Percentiles rank a stretch among this genome's conserved stretches.
phyloP scores from a whole-genome alignment of 1,139 yeast genomes.

The Saccharomyces pastorianus region DNA sequence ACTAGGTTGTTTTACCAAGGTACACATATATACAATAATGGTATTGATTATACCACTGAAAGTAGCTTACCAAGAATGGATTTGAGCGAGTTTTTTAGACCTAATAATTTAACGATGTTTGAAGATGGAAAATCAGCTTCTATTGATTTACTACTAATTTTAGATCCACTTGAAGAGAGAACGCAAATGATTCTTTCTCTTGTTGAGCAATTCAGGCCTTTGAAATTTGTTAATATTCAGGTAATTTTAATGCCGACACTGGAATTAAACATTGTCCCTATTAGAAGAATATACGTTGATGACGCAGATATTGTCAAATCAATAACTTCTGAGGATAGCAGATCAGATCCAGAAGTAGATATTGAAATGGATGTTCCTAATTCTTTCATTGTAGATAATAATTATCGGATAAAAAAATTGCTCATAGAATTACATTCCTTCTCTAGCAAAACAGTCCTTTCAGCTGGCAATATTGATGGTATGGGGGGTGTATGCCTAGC shows the following conservation, averaged over 20 bases:
- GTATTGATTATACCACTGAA: conserved; percentile 25
- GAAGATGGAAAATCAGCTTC: conserved; percentile 21
- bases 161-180: conserved; percentile 65
- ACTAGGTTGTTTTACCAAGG: conserved; percentile 35
- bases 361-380: conserved; percentile 56
- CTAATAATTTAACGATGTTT: conserved; percentile 31
- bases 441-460: conserved; percentile 14
- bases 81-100: conserved; percentile 33
- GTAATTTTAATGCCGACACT: conserved; percentile 53
- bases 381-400: conserved; percentile 14
- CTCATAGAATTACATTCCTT: conserved; percentile 65
- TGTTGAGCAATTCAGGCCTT: conserved; percentile 37
- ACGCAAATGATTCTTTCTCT: conserved; percentile 57
- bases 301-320: neutral
- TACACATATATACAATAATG: conserved; percentile 39
- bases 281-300: conserved; percentile 49
- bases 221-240: conserved; percentile 43
- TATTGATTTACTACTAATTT: conserved; percentile 47
- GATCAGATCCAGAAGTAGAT: conserved; percentile 2
- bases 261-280: conserved; percentile 37
- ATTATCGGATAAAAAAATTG: conserved; percentile 37
- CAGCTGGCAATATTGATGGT: conserved; percentile 23
- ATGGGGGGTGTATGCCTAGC: conserved; percentile 20
- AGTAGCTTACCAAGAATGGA: conserved; percentile 33
- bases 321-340: neutral